Evolutionary conservation across 169 alveolate species (phyloP), one percentile per base, ranked within the genome.

Genomic region (Plasmodium adleri): DNA sequence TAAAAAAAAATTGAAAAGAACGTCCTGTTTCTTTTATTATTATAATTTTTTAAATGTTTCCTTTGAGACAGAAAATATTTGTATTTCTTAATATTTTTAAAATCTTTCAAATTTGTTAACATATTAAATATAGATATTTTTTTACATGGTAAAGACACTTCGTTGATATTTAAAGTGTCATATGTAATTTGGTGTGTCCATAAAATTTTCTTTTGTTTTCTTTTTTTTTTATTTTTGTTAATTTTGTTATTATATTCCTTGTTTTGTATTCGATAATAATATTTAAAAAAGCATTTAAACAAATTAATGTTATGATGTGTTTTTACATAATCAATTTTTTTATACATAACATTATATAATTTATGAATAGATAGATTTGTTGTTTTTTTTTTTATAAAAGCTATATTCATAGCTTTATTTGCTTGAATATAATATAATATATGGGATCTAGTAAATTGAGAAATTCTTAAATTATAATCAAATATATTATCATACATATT

Each of bases 281-380:
- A 86, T 47, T 63, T 66, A 66, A 71, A 86, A 60, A 86, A 70
- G 56, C 87, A 71, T 39, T 86, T 86, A 60, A 86, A 86, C 54
- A 86, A 22, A 47, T 80, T 43, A 49, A 80, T 72, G 22, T 86
- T 32, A 72, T 60, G 17, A 13, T 20, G 2, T 10, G 67, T 54
- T 47, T 58, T 74, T 49, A 72, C 8, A 72, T 59, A 86, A 72
- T 86, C 92, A 39, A 72, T 20, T 45, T 72, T 86, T 3, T 62
- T 62, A 20, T 47, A 45, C n/a, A 86, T n/a, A 7, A 43, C 52
- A 13, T 73, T 60, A 73, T 58, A 86, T 54, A 86, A 52, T 12
- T 12, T 17, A 28, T 86, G 22, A 62, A 71, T 45, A 50, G 75
- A 60, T 47, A 86, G n/a, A 3, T 86, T 70, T 4, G 45, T 60